Evolutionary conservation across 208 protist species (phyloP), one percentile per base, ranked within the genome.

Genomic region (Trypanosoma cruzi): DNA sequence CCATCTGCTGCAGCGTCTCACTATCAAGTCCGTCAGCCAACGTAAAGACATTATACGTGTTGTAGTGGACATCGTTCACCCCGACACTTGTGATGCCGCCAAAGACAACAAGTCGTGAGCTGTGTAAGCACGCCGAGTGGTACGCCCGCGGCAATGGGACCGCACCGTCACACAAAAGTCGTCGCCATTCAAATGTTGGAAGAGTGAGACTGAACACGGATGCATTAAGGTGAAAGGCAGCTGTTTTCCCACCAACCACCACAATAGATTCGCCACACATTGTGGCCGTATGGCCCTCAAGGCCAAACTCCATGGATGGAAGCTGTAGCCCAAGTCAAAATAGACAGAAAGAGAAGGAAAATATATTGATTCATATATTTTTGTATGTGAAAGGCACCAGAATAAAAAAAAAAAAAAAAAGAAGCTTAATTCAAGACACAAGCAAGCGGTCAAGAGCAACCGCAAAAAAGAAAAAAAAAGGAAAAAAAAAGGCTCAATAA

Each of bases 281-380:
- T 10, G 59, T 76, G 20, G 54, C 71, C 49, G 71, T 76, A 40
- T 71, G 64, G 20, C 62, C 71, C 28, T 71, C 71, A 26, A 76
- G 53, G 56, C 55, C 71, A 53, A 64, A 58, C 11, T 64, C 32
- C 34, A 60, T 49, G n/a, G 44, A 36, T 56, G 18, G 11, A 60
- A 10, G 22, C 29, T 26, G 24, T 29, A 37, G 26, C 20, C 16
- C n/a, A 1, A 20, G 26, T n/a, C 22, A 53, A 24, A 77, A 32
- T n/a, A n/a, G 24, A 63, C 65, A 69, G 36, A 65, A 64, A 64
- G 34, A 72, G 60, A 68, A 24, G 61, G 40, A 29, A 70, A 55
- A 54, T 36, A 76, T 62, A 64, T 60, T 34, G 14, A 71, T 60
- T 46, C 46, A 53, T 68, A 42, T 37, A 67, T 69, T 2, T 54